phyloP scores from a whole-genome alignment of 345 rosid species.

The Euphorbia tirucalli region DNA sequence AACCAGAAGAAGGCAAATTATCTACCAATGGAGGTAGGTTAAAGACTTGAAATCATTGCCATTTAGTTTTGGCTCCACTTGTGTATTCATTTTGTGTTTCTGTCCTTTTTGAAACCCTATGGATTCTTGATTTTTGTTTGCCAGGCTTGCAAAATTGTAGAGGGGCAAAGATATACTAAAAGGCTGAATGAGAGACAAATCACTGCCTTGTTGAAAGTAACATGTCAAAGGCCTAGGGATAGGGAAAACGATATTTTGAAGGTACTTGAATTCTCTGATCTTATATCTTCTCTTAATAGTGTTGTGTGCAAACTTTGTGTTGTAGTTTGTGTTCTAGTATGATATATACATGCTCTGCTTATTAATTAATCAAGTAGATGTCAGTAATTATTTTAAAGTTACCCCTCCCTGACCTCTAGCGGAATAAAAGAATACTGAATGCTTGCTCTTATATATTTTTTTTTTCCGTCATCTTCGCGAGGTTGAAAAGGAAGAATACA shows the following conservation, averaged over 20 bases:
- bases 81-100: not conserved
- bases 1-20: slow-evolving; percentile 96
- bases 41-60: not conserved
- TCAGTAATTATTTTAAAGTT: too few species aligned
- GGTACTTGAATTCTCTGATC: slow-evolving; percentile 33
- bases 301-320: too few species aligned
- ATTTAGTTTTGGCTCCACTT: not conserved
- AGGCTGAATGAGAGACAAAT: slow-evolving; percentile 94
- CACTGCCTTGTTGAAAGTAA: slow-evolving; percentile 83
- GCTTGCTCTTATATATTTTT: too few species aligned
- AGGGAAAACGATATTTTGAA: slow-evolving; percentile 77
- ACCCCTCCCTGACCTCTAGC: too few species aligned
- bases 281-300: too few species aligned
- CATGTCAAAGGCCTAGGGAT: slow-evolving; percentile 97
- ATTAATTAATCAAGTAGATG: too few species aligned
- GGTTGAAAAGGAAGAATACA: too few species aligned
- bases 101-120: not conserved
- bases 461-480: too few species aligned
- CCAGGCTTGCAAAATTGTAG: slow-evolving; percentile 97
- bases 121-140: slow-evolving; percentile 17
- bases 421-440: too few species aligned
- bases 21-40: slow-evolving; percentile 94
- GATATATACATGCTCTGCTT: too few species aligned
- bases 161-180: slow-evolving; percentile 92
- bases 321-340: too few species aligned